phyloP scores from a whole-genome alignment of 139 green algal genomes.

The Chlamydomonas sphaeroides region DNA sequence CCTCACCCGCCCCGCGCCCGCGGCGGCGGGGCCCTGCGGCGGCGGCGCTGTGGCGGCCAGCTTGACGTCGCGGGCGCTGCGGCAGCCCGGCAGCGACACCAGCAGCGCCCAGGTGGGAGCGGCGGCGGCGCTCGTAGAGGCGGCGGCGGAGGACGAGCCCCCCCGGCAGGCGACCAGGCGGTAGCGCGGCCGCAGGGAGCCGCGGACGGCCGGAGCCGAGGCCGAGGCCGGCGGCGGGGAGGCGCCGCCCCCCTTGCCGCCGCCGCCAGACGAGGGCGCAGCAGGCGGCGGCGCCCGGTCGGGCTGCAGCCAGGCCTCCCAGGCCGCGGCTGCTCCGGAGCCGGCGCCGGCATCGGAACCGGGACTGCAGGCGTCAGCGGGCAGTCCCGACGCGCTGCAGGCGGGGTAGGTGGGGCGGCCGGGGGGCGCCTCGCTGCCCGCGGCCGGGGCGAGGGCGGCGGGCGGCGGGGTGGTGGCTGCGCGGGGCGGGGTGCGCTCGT shows the following conservation, averaged over 20 bases:
- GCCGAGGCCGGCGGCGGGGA: not conserved
- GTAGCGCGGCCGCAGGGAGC: not conserved
- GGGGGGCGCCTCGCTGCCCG: not conserved
- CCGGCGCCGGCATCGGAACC: no score
- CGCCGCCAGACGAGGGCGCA: no score
- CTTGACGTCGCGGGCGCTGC: not conserved
- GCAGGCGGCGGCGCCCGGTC: not conserved
- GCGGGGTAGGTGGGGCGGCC: no score
- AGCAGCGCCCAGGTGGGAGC: not conserved
- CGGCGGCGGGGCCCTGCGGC: not conserved
- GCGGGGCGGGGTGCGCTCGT: slow-evolving; percentile 32
- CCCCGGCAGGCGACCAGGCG: not conserved
- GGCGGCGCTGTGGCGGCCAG: not conserved
- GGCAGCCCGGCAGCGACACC: slow-evolving; percentile 9
- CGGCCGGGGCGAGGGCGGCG: not conserved
- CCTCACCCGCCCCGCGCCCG: not conserved
- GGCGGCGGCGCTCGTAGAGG: not conserved
- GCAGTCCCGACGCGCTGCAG: not conserved
- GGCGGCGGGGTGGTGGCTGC: not conserved
- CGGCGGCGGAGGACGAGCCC: no score
- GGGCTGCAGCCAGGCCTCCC: not conserved
- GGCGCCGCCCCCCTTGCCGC: no score
- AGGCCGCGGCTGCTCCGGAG: not conserved
- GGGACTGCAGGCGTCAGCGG: no score
- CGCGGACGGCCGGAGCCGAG: not conserved